Percentiles rank a stretch among this genome's conserved stretches.
Evolutionary conservation across 1,284 basidiomycete species (phyloP).

Genomic region (Ganoderma sinense): DNA sequence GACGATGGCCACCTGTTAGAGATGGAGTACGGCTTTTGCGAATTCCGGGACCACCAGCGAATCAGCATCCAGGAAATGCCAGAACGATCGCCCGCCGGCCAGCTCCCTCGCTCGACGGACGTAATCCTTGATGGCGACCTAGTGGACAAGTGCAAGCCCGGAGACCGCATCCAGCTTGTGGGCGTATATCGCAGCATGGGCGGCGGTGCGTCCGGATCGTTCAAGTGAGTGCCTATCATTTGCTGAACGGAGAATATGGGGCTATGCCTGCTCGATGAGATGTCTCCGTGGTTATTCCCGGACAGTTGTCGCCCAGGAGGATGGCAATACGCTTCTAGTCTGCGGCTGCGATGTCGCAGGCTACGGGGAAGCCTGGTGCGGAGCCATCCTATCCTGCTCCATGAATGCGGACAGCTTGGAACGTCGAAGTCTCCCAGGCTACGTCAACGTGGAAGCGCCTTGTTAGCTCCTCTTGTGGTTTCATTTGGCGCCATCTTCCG

Average conservation of each 20-base stretch:
- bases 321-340: background rate
- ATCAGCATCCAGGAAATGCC: slow-evolving; percentile 99
- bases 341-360: background rate
- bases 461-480: background rate
- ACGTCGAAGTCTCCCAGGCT: background rate
- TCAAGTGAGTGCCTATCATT: slow-evolving; percentile 76
- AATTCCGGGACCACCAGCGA: slow-evolving; percentile 96
- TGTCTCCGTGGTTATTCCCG: background rate
- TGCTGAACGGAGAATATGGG: background rate
- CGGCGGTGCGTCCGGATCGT: slow-evolving; percentile 86
- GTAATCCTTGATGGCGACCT: slow-evolving; percentile 97
- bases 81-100: slow-evolving; percentile 96
- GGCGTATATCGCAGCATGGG: slow-evolving; percentile 96
- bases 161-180: slow-evolving; percentile 96
- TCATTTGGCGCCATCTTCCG: background rate
- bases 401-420: background rate
- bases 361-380: background rate
- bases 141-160: slow-evolving; percentile 97
- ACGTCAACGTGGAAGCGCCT: background rate
- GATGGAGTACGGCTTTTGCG: slow-evolving; percentile 93
- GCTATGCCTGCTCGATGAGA: background rate
- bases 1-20: slow-evolving; percentile 88
- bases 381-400: background rate
- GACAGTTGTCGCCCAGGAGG: background rate
- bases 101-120: slow-evolving; percentile 95